Evolutionary conservation across 305 asterid genomes (phyloP).

Genomic region (Fraxinus albicans): DNA sequence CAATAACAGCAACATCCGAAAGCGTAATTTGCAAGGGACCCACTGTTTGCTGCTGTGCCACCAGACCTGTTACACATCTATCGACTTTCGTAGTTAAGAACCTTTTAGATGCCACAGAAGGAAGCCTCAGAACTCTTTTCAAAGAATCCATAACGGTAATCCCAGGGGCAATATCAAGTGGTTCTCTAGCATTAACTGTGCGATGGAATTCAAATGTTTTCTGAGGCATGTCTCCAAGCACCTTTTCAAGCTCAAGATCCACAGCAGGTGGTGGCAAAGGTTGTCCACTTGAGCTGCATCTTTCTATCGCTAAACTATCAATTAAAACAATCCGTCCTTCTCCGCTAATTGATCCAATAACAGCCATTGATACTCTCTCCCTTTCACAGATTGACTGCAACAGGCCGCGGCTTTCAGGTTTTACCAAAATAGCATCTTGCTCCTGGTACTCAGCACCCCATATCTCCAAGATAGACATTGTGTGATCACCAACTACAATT

Average conservation of each 20-base stretch:
- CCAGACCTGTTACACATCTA: constrained; percentile 95
- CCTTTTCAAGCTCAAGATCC: constrained; percentile 96
- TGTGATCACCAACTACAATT: constrained; percentile 89
- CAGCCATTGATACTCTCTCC: constrained; percentile 94
- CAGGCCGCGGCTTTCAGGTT: constrained; percentile 67
- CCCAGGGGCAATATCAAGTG: constrained; percentile 89
- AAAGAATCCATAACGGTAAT: constrained; percentile 62
- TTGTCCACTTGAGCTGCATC: constrained; percentile 47
- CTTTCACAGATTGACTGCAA: constrained; percentile 72
- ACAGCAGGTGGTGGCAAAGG: constrained; percentile 88
- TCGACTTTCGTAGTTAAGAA: constrained; percentile 96
- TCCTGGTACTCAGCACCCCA: constrained; percentile 99
- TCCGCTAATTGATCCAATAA: constrained; percentile 82
- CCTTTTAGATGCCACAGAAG: constrained; percentile 87
- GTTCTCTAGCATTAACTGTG: constrained; percentile 43
- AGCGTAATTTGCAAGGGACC: constrained; percentile 94
- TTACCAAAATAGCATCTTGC: constrained; percentile 95
- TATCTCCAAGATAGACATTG: constrained; percentile 91
- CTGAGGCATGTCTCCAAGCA: constrained; percentile 97
- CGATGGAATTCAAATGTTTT: constrained; percentile 84
- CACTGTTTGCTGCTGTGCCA: constrained; percentile 98
- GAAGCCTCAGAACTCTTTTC: constrained; percentile 81
- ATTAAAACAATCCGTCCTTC: constrained; percentile 72
- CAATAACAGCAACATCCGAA: constrained; percentile 90
- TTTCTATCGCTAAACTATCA: constrained; percentile 59